These are phyloP conservation scores for Rhizopogon vesiculosus DNA, from an alignment of 768 basidiomycete species.

Conservation along the genomic window DNA sequence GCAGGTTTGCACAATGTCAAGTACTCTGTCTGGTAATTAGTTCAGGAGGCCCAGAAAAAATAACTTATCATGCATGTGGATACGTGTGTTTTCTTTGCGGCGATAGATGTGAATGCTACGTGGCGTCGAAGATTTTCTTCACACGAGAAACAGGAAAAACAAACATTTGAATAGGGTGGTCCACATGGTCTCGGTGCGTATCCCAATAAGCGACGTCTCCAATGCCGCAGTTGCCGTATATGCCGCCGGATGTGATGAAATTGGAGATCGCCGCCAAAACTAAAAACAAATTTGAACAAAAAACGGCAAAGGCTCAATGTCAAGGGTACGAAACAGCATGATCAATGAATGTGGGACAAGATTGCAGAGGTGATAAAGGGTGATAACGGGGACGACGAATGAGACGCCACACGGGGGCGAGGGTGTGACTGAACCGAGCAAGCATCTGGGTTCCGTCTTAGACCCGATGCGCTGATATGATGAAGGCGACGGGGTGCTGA, in stretches of 20 bases:
- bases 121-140: constrained; percentile 15
- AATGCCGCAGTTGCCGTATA: constrained; percentile 7
- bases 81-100: constrained; percentile 18
- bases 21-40: background rate
- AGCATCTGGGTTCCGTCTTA: constrained; percentile 24
- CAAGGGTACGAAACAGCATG: constrained; percentile 6
- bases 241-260: constrained; percentile 11
- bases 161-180: constrained; percentile 17
- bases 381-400: constrained; percentile 12
- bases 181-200: constrained; percentile 3
- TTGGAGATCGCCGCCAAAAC: background rate
- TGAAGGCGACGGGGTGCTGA: constrained; percentile 8
- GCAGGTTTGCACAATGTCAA: background rate
- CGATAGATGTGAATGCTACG: constrained; percentile 31
- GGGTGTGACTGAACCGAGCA: constrained; percentile 20
- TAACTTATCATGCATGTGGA: constrained; percentile 28
- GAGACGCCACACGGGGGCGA: constrained; percentile 11
- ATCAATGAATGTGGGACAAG: constrained; percentile 17
- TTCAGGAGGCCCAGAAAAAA: background rate
- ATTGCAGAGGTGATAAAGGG: constrained; percentile 15
- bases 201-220: constrained; percentile 3
- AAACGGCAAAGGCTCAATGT: constrained; percentile 2
- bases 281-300: background rate
- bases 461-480: constrained; percentile 14
- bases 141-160: constrained; percentile 11